phyloP scores from a whole-genome alignment of 164 flowering plant species.

The Euptelea pleiosperma region DNA sequence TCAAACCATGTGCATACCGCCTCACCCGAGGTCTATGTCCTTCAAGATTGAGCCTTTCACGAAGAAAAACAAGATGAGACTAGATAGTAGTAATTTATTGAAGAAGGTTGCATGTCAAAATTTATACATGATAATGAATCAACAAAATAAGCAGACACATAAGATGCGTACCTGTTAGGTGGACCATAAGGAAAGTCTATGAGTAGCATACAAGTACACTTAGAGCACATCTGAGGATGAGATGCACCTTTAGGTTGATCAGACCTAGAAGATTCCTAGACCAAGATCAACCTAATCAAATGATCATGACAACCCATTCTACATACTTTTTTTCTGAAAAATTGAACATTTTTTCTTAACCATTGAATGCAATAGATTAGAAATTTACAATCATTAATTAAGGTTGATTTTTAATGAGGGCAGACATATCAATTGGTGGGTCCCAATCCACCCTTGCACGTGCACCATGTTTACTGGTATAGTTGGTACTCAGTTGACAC shows the following conservation, averaged over 20 bases:
- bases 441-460: background rate
- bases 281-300: background rate
- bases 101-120: no score
- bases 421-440: background rate
- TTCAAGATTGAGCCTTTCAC: slow-evolving; percentile 77
- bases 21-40: slow-evolving; percentile 79
- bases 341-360: slow-evolving; percentile 1
- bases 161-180: no score
- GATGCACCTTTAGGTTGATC: no score
- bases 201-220: no score
- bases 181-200: no score
- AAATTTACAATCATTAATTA: background rate
- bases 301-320: background rate
- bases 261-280: no score
- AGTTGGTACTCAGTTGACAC: no score
- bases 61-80: slow-evolving; percentile 12
- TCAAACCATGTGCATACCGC: slow-evolving; percentile 75
- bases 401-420: background rate
- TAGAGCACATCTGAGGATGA: no score
- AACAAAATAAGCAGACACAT: no score
- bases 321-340: background rate
- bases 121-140: no score
- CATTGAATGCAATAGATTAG: background rate
- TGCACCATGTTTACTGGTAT: no score
- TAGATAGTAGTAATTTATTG: background rate